Evolutionary conservation across 441 rosid species (phyloP).

Genomic region (Populus hybrid): DNA sequence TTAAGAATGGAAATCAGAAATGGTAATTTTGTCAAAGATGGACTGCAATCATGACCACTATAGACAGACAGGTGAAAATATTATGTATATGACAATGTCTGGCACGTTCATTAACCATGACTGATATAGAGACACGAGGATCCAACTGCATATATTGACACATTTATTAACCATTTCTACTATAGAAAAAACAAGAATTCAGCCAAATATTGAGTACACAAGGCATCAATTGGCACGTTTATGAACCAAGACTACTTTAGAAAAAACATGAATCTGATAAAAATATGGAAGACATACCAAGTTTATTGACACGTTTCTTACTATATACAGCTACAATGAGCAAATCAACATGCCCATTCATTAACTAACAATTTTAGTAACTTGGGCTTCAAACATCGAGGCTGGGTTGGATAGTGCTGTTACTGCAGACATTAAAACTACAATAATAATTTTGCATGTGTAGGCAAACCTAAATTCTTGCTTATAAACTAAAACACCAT

Average conservation of each 20-base stretch:
- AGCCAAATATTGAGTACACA: not conserved
- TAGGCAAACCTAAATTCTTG: not conserved
- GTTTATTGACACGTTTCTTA: too few relatives aligned
- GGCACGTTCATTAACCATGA: not conserved
- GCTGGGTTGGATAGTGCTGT: not conserved
- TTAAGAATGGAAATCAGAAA: not conserved
- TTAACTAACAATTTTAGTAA: not conserved
- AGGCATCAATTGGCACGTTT: not conserved
- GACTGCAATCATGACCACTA: not conserved
- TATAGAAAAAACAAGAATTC: not conserved
- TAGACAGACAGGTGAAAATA: not conserved
- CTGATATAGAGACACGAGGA: not conserved
- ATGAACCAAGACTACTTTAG: not conserved
- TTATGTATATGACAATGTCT: not conserved
- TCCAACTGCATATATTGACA: not conserved
- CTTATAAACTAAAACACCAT: not conserved
- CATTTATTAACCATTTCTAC: not conserved
- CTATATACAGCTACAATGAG: not conserved
- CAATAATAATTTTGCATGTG: not conserved
- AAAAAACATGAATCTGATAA: not conserved
- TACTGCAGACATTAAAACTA: not conserved
- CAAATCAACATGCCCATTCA: not conserved
- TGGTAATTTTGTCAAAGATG: not conserved
- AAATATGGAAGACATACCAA: not conserved
- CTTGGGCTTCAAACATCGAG: not conserved